A percentile compares a stretch with the other conserved stretches of the same genome.
Evolutionary conservation across 73 alveolate species (phyloP).

Genomic region (Paramecium caudatum): DNA sequence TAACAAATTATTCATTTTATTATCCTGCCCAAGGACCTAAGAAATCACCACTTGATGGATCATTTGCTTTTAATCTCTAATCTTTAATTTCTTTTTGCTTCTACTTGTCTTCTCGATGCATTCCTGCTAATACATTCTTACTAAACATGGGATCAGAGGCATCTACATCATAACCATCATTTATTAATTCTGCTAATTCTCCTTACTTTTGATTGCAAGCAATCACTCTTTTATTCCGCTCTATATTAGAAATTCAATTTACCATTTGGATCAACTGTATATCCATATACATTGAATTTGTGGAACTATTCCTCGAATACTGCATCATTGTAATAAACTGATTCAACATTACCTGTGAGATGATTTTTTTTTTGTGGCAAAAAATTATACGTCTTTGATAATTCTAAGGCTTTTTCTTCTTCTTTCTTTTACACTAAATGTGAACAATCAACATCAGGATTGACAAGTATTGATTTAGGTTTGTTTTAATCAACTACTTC

Average conservation of each 20-base stretch:
- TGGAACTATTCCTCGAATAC: constrained; percentile 72
- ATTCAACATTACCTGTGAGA: constrained; percentile 76
- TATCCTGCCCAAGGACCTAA: constrained; percentile 98
- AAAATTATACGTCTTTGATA: constrained; percentile 61
- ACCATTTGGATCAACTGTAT: constrained; percentile 74
- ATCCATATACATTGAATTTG: constrained; percentile 69
- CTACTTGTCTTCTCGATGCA: constrained; percentile 74
- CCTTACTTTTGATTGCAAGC: constrained; percentile 37
- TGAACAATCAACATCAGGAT: constrained; percentile 71
- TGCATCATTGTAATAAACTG: constrained; percentile 53
- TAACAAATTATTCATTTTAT: constrained; percentile 83
- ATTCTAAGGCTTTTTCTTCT: constrained; percentile 45
- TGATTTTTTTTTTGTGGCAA: constrained; percentile 61
- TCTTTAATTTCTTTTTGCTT: constrained; percentile 81
- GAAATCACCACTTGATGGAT: constrained; percentile 85
- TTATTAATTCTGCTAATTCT: background rate
- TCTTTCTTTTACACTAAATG: constrained; percentile 57
- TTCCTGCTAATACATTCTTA: constrained; percentile 67
- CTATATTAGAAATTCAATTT: background rate
- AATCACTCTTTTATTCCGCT: constrained; percentile 54
- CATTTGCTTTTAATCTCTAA: constrained; percentile 81
- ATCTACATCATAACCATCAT: constrained; percentile 66
- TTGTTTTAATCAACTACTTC: background rate
- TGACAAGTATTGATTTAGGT: constrained; percentile 67
- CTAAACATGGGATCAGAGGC: constrained; percentile 56